phyloP scores from a whole-genome alignment of 768 basidiomycete species.

The Lactifluus rugatus region DNA sequence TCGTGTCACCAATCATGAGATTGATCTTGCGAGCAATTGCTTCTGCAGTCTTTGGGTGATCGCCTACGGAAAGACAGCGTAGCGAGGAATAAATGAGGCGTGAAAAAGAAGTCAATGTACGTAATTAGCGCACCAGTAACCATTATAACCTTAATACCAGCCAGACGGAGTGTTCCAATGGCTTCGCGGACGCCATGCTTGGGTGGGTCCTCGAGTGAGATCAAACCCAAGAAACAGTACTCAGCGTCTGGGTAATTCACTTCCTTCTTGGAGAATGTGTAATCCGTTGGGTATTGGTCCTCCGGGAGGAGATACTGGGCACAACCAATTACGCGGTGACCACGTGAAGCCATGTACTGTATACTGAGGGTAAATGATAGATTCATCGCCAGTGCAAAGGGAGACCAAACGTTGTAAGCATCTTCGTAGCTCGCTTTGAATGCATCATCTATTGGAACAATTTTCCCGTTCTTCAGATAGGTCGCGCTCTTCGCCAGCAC shows the following conservation, averaged over 20 bases:
- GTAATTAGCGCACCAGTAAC: slow-evolving; percentile 41
- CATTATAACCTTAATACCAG: slow-evolving; percentile 73
- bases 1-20: slow-evolving; percentile 55
- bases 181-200: slow-evolving; percentile 66
- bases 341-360: slow-evolving; percentile 70
- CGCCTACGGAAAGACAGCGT: slow-evolving; percentile 30
- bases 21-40: slow-evolving; percentile 69
- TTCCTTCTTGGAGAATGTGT: slow-evolving; percentile 47
- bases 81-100: neutral
- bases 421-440: slow-evolving; percentile 46
- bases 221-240: slow-evolving; percentile 56
- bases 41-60: slow-evolving; percentile 66
- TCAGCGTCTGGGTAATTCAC: slow-evolving; percentile 42
- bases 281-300: slow-evolving; percentile 36
- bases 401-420: slow-evolving; percentile 45
- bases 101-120: neutral
- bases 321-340: slow-evolving; percentile 67
- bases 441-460: slow-evolving; percentile 42
- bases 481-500: slow-evolving; percentile 55
- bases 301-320: slow-evolving; percentile 48
- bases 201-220: slow-evolving; percentile 62
- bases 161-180: slow-evolving; percentile 58
- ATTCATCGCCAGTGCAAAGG: neutral
- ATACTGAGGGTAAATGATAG: neutral
- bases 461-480: slow-evolving; percentile 43